Percentiles rank a stretch among this genome's conserved stretches.
These are phyloP conservation scores for Kitagawia praeruptora DNA, from an alignment of 129 eudicot species.

Conservation along the genomic window DNA sequence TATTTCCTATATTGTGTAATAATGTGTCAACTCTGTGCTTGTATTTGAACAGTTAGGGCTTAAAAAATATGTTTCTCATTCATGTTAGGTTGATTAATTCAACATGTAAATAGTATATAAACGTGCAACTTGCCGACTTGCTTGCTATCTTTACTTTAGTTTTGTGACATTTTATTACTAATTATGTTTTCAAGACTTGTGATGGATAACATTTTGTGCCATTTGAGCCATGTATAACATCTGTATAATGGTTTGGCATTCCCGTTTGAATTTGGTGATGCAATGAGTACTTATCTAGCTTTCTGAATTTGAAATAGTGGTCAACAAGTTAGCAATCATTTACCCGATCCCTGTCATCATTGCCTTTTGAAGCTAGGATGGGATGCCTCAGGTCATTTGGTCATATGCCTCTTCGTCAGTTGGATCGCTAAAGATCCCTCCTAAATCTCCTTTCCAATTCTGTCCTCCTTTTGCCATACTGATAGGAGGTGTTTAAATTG, in stretches of 20 bases:
- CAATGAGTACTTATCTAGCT: neutral
- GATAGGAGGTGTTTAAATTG: no score
- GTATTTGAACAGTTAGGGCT: neutral
- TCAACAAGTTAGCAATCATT: neutral
- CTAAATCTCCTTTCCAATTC: no score
- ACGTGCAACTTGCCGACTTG: neutral
- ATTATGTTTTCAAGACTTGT: neutral
- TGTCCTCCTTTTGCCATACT: no score
- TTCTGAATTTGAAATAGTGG: no score
- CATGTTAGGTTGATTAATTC: no score
- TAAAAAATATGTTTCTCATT: no score
- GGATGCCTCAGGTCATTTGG: neutral
- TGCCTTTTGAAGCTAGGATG: neutral
- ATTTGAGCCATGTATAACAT: no score
- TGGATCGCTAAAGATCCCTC: no score
- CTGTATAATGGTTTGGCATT: neutral
- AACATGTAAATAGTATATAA: neutral
- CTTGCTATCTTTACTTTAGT: neutral
- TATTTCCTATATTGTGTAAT: neutral
- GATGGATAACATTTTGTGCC: neutral
- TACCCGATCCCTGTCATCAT: neutral
- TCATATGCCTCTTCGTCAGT: neutral
- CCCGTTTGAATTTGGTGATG: neutral
- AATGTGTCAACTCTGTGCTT: neutral
- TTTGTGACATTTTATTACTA: neutral